Percentiles rank a stretch among this genome's conserved stretches.
These are phyloP conservation scores for Cinnamomum micranthum DNA, from an alignment of 164 flowering plant genomes.

Conservation along the genomic window DNA sequence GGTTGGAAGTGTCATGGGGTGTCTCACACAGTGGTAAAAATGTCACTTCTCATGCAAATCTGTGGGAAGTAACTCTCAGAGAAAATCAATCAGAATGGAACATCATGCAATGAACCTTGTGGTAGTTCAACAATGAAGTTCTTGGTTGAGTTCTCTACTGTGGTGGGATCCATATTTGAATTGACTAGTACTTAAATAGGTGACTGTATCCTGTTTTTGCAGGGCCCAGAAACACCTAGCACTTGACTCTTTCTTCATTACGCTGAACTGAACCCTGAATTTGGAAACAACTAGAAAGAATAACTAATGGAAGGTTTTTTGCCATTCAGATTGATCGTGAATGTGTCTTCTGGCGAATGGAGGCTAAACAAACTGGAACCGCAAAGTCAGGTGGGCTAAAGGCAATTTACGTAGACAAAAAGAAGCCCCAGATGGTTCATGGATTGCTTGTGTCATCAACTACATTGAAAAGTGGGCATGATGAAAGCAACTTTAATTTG, in stretches of 20 bases:
- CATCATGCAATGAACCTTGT: too few species aligned
- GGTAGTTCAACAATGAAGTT: background rate
- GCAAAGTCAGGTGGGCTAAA: slow-evolving; percentile 12
- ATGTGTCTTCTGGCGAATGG: slow-evolving; percentile 50
- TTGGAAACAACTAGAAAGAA: background rate
- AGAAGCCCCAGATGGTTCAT: slow-evolving; percentile 4
- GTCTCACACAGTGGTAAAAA: too few species aligned
- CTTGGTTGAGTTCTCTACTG: background rate
- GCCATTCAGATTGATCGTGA: slow-evolving; percentile 58
- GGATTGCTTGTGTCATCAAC: slow-evolving; percentile 9
- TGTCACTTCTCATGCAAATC: too few species aligned
- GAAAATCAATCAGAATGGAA: too few species aligned
- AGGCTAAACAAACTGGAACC: slow-evolving; percentile 24
- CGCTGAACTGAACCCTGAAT: background rate
- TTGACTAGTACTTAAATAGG: background rate
- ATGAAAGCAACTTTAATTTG: background rate
- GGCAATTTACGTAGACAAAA: background rate
- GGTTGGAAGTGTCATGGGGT: too few species aligned
- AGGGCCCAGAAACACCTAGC: background rate
- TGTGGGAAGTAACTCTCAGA: too few species aligned
- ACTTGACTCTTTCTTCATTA: background rate
- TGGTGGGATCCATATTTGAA: background rate
- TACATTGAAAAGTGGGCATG: slow-evolving; percentile 6
- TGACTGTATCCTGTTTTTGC: background rate
- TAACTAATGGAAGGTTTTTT: background rate